phyloP scores from a whole-genome alignment of 257 asterid genomes.

The Marsdenia floribunda region DNA sequence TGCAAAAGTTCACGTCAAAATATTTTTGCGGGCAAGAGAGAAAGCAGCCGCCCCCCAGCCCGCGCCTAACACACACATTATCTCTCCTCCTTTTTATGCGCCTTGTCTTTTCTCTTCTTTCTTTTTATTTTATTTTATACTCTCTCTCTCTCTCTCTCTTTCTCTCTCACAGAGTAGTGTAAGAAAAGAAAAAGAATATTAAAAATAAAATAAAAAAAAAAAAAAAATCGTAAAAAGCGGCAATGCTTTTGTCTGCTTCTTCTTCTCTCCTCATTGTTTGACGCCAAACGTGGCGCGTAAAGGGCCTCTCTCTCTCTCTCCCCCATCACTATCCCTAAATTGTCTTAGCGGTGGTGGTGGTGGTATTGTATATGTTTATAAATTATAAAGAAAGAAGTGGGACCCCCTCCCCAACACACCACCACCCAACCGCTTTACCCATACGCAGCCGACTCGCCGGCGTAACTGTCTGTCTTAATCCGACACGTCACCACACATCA shows the following conservation, averaged over 20 bases:
- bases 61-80: background rate
- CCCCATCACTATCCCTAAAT: background rate
- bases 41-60: constrained; percentile 13
- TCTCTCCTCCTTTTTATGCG: constrained; percentile 1
- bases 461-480: constrained; percentile 26
- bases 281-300: constrained; percentile 28
- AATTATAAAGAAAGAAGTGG: background rate
- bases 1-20: constrained; percentile 2
- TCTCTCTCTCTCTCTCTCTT: too few species aligned
- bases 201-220: background rate
- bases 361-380: too few species aligned
- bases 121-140: background rate
- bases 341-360: background rate
- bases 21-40: constrained; percentile 7
- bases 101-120: background rate
- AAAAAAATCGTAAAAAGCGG: constrained; percentile 8
- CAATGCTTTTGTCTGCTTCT: constrained; percentile 9
- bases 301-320: background rate
- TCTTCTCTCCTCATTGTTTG: background rate
- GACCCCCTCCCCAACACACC: background rate
- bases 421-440: constrained; percentile 10
- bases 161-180: too few species aligned
- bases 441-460: constrained; percentile 33
- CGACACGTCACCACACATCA: constrained; percentile 27
- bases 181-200: background rate